phyloP scores from a whole-genome alignment of 2,329 filamentous ascomycete species.

The Fusarium dimerum region DNA sequence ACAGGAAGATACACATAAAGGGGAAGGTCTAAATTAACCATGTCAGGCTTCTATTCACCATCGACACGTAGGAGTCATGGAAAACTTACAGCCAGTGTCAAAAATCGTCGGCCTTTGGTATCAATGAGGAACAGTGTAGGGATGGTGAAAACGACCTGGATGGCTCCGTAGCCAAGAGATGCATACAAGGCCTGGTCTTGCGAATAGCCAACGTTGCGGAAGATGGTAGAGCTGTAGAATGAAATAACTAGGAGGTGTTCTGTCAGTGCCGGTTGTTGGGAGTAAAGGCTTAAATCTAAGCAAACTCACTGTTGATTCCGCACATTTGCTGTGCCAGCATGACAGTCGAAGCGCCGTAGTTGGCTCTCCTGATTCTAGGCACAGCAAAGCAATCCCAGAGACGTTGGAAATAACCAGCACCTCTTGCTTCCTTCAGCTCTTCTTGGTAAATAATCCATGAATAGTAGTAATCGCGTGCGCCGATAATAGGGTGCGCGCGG shows the following conservation, averaged over 20 bases:
- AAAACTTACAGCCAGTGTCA: neutral
- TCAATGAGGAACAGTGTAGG: constrained; percentile 34
- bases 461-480: no score
- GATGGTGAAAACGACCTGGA: constrained; percentile 44
- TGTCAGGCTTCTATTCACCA: no score
- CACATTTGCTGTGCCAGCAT: constrained; percentile 4
- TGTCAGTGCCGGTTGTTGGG: no score
- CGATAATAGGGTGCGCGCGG: neutral
- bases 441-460: no score
- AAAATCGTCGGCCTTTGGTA: constrained; percentile 28
- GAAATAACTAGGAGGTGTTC: constrained; percentile 52
- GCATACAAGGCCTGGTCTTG: constrained; percentile 49
- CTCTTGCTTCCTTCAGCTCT: no score
- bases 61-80: accelerated
- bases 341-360: neutral
- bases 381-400: neutral
- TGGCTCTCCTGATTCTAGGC: constrained; percentile 32
- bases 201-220: constrained; percentile 53
- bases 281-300: no score
- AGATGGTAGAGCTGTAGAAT: constrained; percentile 67
- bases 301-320: constrained; percentile 1
- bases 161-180: constrained; percentile 46
- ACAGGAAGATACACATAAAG: constrained; percentile 34
- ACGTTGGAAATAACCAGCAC: no score
- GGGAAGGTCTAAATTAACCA: constrained; percentile 33